Conservation (phyloP, 345 rosid species). For the Lepidium aucheri region DNA sequence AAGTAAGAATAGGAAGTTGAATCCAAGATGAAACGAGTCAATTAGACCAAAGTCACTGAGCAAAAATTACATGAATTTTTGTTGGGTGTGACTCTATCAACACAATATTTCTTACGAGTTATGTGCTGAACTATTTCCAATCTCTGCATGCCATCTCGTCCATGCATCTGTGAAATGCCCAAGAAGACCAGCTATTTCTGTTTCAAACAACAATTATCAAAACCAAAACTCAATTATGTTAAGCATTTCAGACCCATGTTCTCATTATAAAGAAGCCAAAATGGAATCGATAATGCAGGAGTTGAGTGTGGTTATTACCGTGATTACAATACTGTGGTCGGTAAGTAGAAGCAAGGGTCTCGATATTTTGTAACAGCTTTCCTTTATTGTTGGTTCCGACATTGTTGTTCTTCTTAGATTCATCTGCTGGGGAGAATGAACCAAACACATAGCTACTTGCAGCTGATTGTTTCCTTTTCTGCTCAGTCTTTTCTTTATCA, state of each 20-base stretch:
- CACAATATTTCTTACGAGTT: neutral
- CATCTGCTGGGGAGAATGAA: slow-evolving; percentile 50
- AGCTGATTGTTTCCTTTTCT: slow-evolving; percentile 27
- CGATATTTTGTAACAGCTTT: slow-evolving; percentile 34
- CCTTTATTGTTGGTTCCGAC: slow-evolving; percentile 23
- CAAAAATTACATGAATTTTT: neutral
- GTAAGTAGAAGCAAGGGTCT: slow-evolving; percentile 46
- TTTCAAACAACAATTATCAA: slow-evolving; percentile 7
- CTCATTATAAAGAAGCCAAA: neutral
- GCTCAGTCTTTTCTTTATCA: slow-evolving; percentile 24
- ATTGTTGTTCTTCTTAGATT: slow-evolving; percentile 9
- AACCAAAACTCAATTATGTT: neutral
- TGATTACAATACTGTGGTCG: slow-evolving; percentile 59
- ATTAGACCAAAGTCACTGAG: neutral
- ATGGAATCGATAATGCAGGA: neutral
- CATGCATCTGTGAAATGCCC: slow-evolving; percentile 68
- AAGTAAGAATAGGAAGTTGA: too few species aligned
- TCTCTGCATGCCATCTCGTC: slow-evolving; percentile 66
- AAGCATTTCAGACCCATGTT: neutral
- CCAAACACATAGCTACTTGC: slow-evolving; percentile 47
- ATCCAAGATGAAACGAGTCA: too few species aligned
- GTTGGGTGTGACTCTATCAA: neutral
- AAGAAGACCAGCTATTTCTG: slow-evolving; percentile 69
- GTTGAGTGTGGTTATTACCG: slow-evolving; percentile 34
- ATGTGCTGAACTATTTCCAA: slow-evolving; percentile 29